These are phyloP conservation scores for Periconia sp. DNA, from an alignment of 2,329 filamentous ascomycete genomes.

Conservation along the genomic window DNA sequence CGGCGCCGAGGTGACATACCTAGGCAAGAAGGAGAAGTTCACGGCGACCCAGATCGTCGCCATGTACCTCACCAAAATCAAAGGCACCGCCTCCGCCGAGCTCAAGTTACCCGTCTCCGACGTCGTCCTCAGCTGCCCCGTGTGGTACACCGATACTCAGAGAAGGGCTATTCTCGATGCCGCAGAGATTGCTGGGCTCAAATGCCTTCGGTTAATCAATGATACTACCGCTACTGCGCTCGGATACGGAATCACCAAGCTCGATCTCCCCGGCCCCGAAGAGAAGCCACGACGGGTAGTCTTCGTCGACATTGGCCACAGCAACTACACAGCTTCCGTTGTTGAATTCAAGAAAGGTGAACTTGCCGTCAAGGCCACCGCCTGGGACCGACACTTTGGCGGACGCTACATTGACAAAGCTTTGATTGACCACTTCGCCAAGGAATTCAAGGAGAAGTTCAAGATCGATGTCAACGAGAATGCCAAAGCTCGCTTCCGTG, in stretches of 20 bases:
- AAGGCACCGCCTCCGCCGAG: constrained; percentile 83
- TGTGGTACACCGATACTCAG: constrained; percentile 97
- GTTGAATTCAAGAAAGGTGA: constrained; percentile 98
- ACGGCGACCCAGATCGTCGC: constrained; percentile 90
- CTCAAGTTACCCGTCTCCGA: constrained; percentile 91
- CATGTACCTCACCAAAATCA: constrained; percentile 96
- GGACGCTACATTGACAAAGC: constrained; percentile 97
- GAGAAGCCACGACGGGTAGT: constrained; percentile 90
- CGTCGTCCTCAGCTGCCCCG: constrained; percentile 90
- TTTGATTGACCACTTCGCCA: constrained; percentile 90
- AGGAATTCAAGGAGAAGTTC: constrained; percentile 97
- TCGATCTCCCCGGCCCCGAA: constrained; percentile 84
- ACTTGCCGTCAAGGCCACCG: constrained; percentile 88
- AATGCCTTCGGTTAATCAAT: constrained; percentile 93
- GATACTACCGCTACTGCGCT: constrained; percentile 96
- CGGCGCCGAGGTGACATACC: constrained; percentile 89
- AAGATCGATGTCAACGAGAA: constrained; percentile 95
- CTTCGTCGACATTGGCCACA: constrained; percentile 95
- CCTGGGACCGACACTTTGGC: constrained; percentile 95
- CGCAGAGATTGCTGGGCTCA: constrained; percentile 90
- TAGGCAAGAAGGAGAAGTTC: constrained; percentile 95
- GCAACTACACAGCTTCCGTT: constrained; percentile 91
- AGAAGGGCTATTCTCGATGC: constrained; percentile 89
- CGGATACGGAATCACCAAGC: constrained; percentile 97
- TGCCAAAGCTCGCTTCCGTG: constrained; percentile 86